phyloP scores from a whole-genome alignment of 1,284 basidiomycete species.

The Trametes polyzona region DNA sequence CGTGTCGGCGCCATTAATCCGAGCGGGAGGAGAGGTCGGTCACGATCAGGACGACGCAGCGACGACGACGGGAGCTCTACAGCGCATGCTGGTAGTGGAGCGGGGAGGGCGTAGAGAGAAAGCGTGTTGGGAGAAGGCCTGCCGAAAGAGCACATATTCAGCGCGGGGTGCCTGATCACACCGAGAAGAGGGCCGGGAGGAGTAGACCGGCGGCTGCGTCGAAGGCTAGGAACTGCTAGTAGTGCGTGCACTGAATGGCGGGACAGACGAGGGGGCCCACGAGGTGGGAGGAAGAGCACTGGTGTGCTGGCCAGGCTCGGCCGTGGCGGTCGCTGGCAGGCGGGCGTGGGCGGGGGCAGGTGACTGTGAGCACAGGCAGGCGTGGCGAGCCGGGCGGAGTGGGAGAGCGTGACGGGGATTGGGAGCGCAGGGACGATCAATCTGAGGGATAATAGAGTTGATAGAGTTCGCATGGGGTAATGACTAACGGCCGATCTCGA shows the following conservation, averaged over 20 bases:
- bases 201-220: not conserved
- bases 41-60: too few relatives aligned
- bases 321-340: not conserved
- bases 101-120: not conserved
- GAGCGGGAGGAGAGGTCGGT: not conserved
- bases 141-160: conserved; percentile 12
- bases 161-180: conserved; percentile 19
- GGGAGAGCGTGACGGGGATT: not conserved
- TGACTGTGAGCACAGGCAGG: not conserved
- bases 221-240: not conserved
- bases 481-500: conserved; percentile 19
- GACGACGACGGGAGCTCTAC: not conserved
- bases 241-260: conserved; percentile 4
- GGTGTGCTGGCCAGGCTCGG: not conserved
- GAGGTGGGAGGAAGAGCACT: not conserved
- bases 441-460: conserved; percentile 21
- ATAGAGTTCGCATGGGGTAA: conserved; percentile 18
- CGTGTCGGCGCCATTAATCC: not conserved
- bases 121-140: conserved; percentile 3
- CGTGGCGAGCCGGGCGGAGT: not conserved
- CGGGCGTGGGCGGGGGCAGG: not conserved
- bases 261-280: not conserved
- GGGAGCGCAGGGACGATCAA: conserved; percentile 24
- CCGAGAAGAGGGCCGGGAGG: not conserved
- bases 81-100: not conserved